phyloP scores from a whole-genome alignment of 164 flowering plant species.

The Liriodendron chinense region DNA sequence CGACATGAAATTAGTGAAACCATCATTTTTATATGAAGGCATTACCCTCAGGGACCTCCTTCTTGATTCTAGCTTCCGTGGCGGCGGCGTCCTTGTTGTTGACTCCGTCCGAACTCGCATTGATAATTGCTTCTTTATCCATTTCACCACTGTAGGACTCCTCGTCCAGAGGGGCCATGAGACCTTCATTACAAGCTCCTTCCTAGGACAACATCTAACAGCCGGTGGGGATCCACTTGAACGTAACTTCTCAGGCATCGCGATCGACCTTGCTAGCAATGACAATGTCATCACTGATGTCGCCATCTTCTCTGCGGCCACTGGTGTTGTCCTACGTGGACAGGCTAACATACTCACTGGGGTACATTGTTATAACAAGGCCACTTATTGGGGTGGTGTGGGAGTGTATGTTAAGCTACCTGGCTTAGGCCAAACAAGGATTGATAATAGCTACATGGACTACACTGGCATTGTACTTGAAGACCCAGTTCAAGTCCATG shows the following conservation, averaged over 20 bases:
- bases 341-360: slow-evolving; percentile 6
- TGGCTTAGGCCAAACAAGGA: slow-evolving; percentile 12
- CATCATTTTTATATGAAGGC: not conserved
- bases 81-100: slow-evolving; percentile 38
- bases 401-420: slow-evolving; percentile 29
- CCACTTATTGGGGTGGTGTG: slow-evolving; percentile 48
- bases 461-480: not conserved
- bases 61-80: slow-evolving; percentile 40
- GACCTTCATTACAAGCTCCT: not conserved
- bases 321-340: too few species aligned
- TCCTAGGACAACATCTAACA: slow-evolving; percentile 28
- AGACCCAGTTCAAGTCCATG: not conserved
- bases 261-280: not conserved
- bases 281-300: too few species aligned
- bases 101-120: slow-evolving; percentile 48
- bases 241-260: slow-evolving; percentile 47
- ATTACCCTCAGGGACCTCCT: slow-evolving; percentile 48
- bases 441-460: slow-evolving; percentile 13
- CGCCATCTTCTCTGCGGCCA: too few species aligned
- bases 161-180: too few species aligned
- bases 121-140: not conserved
- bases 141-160: too few species aligned
- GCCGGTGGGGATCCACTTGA: slow-evolving; percentile 49
- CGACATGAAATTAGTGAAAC: slow-evolving; percentile 20
- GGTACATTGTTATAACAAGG: slow-evolving; percentile 65